Evolutionary conservation across 1,284 basidiomycete genomes (phyloP), one percentile per base, ranked within the genome.

Genomic region (Apiotrichum laibachii): DNA sequence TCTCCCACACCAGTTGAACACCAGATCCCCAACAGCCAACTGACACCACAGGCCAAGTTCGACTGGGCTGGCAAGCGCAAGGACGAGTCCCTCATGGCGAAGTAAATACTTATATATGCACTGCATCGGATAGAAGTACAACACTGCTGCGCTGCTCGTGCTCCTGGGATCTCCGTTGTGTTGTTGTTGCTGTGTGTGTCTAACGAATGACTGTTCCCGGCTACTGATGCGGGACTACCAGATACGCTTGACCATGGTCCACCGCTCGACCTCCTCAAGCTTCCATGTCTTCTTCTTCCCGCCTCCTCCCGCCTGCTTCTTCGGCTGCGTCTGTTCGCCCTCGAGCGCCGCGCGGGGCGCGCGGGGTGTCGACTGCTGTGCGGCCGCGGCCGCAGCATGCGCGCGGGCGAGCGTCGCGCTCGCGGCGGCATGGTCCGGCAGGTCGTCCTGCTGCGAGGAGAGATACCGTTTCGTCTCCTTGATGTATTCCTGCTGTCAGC

Each of bases 221-320:
- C n/a, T n/a, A n/a, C n/a, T n/a, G n/a, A n/a, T n/a, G n/a, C 26
- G 18, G 26, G 18, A 26, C 45, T 65, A 93, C 90, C 90, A 93
- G 55, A 94, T 93, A 47, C 89, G 83, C 72, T 94, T 94, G 42
- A 93, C 88, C 92, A 95, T 95, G 22, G 91, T 93, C 81, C 89
- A 95, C 59, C 92, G 79, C 42, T 90, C 93, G 59, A 94, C 82
- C 68, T 94, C 90, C 72, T 94, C 90, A 59, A 95, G 76, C 57
- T 85, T 84, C 61, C 88, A 82, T 59, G 81, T 76, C 63, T 84
- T 85, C 77, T 85, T 74, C 62, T 72, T 71, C 84, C 39, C 82
- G 26, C 26, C 15, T 37, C 37, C 12, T 11, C 37, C 37, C 12
- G 37, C 37, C 37, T 6, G 11, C 37, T 16, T 37, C 15, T 37